Conservation (phyloP, 108 stramenopile species). For the Nitzschia sp. region DNA sequence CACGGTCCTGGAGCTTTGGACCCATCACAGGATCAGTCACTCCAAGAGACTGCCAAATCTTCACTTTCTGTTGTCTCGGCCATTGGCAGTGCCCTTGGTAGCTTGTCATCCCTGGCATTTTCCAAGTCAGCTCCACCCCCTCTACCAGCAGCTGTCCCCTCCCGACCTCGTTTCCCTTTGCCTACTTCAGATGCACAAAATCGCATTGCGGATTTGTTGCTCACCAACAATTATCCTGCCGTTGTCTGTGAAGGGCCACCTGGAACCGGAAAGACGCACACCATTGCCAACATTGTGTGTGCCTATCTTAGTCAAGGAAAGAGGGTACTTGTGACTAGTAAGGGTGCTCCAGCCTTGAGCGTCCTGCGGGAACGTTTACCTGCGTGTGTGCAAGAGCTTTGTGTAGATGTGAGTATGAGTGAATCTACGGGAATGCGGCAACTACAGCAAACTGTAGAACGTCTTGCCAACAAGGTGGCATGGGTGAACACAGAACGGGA, state of each 20-base stretch:
- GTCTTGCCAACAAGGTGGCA: conserved; percentile 51
- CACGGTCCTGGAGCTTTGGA: conserved; percentile 49
- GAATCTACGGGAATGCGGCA: conserved; percentile 55
- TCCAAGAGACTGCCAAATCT: neutral
- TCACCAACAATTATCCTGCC: conserved; percentile 44
- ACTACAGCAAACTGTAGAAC: conserved; percentile 62
- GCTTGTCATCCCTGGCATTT: neutral
- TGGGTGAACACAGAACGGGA: conserved; percentile 34
- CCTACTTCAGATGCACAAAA: conserved; percentile 55
- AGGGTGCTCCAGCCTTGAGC: conserved; percentile 54
- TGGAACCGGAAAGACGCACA: conserved; percentile 45
- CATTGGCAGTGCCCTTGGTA: neutral
- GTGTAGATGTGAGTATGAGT: conserved; percentile 55
- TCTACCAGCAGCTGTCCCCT: neutral
- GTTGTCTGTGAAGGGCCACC: conserved; percentile 55
- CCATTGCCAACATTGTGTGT: conserved; percentile 65
- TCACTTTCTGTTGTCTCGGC: neutral
- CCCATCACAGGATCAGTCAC: neutral
- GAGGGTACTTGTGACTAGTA: conserved; percentile 60
- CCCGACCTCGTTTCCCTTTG: conserved; percentile 45
- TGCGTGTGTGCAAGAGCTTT: conserved; percentile 43
- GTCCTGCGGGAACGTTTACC: conserved; percentile 57
- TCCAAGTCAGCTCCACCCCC: neutral
- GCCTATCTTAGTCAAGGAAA: conserved; percentile 60
- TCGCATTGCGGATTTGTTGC: conserved; percentile 51